Evolutionary conservation across 1,284 basidiomycete species (phyloP).

Genomic region (Inonotus hispidus): DNA sequence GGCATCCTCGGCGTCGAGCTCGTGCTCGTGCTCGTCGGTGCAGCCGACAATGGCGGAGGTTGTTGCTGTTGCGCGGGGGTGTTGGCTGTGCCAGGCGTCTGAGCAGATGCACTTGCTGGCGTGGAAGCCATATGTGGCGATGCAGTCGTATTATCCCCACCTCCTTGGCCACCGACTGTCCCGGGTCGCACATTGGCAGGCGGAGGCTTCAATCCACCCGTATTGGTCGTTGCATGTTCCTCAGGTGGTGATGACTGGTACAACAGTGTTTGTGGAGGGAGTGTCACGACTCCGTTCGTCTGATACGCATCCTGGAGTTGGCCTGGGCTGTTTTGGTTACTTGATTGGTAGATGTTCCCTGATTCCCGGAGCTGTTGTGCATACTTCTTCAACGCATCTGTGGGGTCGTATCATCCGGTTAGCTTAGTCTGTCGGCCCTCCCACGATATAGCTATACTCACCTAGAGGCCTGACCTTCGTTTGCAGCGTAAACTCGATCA

Average conservation of each 20-base stretch:
- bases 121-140: slow-evolving; percentile 47
- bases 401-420: neutral
- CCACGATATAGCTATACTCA: slow-evolving; percentile 31
- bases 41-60: slow-evolving; percentile 24
- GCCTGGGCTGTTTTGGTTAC: neutral
- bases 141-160: slow-evolving; percentile 32
- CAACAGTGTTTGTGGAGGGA: slow-evolving; percentile 39
- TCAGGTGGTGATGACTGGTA: slow-evolving; percentile 19
- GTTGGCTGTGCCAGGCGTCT: slow-evolving; percentile 30
- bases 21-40: slow-evolving; percentile 28
- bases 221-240: slow-evolving; percentile 19
- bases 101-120: slow-evolving; percentile 23
- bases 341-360: slow-evolving; percentile 18
- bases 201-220: neutral
- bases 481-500: slow-evolving; percentile 59
- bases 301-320: slow-evolving; percentile 16
- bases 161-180: neutral
- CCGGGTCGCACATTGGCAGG: neutral
- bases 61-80: neutral
- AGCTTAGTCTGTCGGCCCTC: neutral
- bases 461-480: slow-evolving; percentile 54
- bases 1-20: slow-evolving; percentile 43
- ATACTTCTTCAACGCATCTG: slow-evolving; percentile 40
- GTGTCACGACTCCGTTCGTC: slow-evolving; percentile 22
- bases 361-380: slow-evolving; percentile 42